Evolutionary conservation across 352 stramenopile genomes (phyloP), one percentile per base, ranked within the genome.

Genomic region (Halophytophthora polymorphica): DNA sequence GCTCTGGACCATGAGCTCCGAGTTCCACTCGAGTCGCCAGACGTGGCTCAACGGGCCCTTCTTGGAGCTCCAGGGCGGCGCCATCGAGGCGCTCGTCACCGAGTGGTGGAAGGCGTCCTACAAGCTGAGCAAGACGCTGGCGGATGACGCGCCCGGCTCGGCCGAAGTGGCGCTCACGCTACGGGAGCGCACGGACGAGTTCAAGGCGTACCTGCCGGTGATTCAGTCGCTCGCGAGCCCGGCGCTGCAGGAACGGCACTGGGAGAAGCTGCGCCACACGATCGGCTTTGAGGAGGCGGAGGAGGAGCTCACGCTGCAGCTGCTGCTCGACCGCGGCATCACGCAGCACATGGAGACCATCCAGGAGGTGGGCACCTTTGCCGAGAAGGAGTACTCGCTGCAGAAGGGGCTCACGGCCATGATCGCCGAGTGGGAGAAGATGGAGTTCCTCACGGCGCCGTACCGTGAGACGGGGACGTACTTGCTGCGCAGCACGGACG

Each of bases 351-450:
- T 98, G 22, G 93, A 98, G 25, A 77, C 82, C 6, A 95, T 98
- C 17, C 77, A 92, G 44, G 83, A 92, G 58, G 81, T 93, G 35
- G 88, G 89, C 1, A 94, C 92, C 2, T 92, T 95, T 45, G 94
- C 93, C 1, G 90, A 98, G 63, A 98, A 98, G 53, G 93, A 98
- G 64, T 98, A 97, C 55, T 89, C 88, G 2, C 53, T 98, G 13
- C 88, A 98, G 56, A 96, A 96, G 54, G 90, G 80, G 40, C 62
- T 98, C 15, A 93, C 86, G n/a, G 73, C 75, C 11, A 98, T 98
- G 95, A 92, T 94, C 37, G 62, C 81, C 6, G 95, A 98, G 65
- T 98, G 95, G 95, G 79, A 95, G 37, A 87, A 83, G 39, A 82
- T 98, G 33, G 88, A 97, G 60, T 97, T 98, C 57, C 86, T 96